phyloP scores from a whole-genome alignment of 164 flowering plant species.

The Aristolochia californica region DNA sequence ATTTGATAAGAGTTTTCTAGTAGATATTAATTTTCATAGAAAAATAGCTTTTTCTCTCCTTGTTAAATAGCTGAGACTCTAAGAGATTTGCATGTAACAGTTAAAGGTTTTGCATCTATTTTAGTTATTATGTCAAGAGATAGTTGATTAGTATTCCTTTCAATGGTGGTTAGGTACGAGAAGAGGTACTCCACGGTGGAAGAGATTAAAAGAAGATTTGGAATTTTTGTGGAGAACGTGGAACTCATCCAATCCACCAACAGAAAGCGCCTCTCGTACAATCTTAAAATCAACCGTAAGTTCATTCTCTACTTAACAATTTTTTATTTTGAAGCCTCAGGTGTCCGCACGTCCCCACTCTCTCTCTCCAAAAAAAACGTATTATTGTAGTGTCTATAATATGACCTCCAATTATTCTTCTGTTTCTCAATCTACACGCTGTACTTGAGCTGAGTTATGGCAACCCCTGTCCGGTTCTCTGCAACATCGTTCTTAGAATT shows the following conservation, averaged over 20 bases:
- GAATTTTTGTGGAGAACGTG: conserved; percentile 56
- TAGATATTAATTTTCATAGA: background rate
- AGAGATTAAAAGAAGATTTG: conserved; percentile 59
- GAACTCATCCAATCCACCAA: conserved; percentile 60
- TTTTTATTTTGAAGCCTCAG: too few species aligned
- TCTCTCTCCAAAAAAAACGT: too few species aligned
- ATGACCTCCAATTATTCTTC: too few species aligned
- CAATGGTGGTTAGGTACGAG: conserved; percentile 35
- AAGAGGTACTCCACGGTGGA: conserved; percentile 58
- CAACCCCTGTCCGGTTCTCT: too few species aligned
- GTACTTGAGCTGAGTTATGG: too few species aligned
- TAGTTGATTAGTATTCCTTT: background rate
- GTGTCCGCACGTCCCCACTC: too few species aligned
- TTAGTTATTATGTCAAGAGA: background rate
- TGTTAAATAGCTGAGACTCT: background rate
- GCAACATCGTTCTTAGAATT: too few species aligned
- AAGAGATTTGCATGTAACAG: background rate
- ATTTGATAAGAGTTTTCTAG: background rate
- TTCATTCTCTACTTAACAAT: background rate
- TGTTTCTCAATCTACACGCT: too few species aligned
- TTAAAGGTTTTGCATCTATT: background rate
- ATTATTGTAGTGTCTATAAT: too few species aligned
- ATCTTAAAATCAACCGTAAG: conserved; percentile 65
- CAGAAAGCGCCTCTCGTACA: conserved; percentile 51
- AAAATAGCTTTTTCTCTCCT: background rate